Percentiles rank a stretch among this genome's conserved stretches.
Conservation (phyloP, 345 rosid genomes). For the Raphanus raphanistrum region DNA sequence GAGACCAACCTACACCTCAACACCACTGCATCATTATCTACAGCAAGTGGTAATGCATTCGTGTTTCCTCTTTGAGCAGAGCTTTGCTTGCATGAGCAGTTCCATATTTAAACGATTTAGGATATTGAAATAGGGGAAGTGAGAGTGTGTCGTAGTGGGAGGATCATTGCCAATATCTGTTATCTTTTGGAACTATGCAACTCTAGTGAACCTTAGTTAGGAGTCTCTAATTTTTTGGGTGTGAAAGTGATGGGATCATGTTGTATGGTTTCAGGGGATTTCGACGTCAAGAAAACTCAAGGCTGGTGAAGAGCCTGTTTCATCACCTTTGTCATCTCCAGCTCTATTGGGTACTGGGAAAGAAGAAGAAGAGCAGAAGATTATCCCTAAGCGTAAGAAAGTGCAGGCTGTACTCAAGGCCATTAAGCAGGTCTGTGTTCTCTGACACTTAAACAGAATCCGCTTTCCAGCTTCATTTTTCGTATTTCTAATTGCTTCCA, state of each 20-base stretch:
- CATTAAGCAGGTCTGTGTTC: constrained; percentile 65
- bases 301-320: constrained; percentile 64
- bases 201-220: background rate
- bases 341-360: constrained; percentile 56
- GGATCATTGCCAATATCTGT: background rate
- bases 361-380: constrained; percentile 61
- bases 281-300: constrained; percentile 64
- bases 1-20: constrained; percentile 45
- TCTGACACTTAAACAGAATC: background rate
- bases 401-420: constrained; percentile 90
- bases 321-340: constrained; percentile 75
- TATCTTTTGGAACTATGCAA: constrained; percentile 5
- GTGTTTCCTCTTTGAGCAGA: background rate
- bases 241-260: constrained; percentile 5
- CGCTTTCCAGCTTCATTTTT: background rate
- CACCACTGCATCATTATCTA: constrained; percentile 63
- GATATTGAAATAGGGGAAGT: background rate
- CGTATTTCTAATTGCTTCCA: background rate
- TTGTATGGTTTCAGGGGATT: constrained; percentile 56
- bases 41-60: constrained; percentile 61
- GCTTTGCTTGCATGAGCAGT: background rate
- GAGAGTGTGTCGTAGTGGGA: background rate
- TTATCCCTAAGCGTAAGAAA: constrained; percentile 53
- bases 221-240: background rate
- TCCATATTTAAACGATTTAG: background rate